Evolutionary conservation across 2,329 filamentous ascomycete species (phyloP).

Genomic region (Lecanicillium sp.): DNA sequence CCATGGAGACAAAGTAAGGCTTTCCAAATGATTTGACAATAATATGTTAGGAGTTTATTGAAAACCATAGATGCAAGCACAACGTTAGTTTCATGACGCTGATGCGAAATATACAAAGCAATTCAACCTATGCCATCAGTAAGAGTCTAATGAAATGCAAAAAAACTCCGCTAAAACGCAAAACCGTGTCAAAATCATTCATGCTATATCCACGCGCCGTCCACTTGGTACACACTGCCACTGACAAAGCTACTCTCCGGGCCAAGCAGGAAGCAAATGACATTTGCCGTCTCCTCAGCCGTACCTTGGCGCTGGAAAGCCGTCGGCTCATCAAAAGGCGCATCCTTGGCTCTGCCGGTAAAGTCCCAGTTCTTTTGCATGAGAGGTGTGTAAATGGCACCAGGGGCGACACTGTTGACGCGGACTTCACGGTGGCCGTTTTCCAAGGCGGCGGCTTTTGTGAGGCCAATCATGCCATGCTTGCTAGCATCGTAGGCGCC

Average conservation of each 20-base stretch:
- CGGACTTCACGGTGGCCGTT: slow-evolving; percentile 32
- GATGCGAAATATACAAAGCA: too few species aligned
- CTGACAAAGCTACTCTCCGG: slow-evolving; percentile 38
- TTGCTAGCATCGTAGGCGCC: slow-evolving; percentile 26
- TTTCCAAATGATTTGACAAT: too few species aligned
- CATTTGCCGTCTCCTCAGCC: slow-evolving; percentile 36
- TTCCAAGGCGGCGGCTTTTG: slow-evolving; percentile 22
- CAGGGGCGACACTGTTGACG: slow-evolving; percentile 36
- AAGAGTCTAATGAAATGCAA: too few species aligned
- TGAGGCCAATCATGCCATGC: slow-evolving; percentile 25
- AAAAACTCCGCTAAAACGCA: background rate
- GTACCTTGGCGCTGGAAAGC: slow-evolving; percentile 35
- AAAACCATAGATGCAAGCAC: too few species aligned
- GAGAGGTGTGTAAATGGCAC: slow-evolving; percentile 38
- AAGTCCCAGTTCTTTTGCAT: slow-evolving; percentile 34
- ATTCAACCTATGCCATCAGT: too few species aligned
- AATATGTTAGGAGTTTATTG: too few species aligned
- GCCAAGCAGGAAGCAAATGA: slow-evolving; percentile 39
- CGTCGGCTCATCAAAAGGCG: slow-evolving; percentile 32
- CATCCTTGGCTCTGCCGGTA: slow-evolving; percentile 21
- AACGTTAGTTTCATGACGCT: too few species aligned
- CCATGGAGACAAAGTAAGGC: too few species aligned
- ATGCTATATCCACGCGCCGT: slow-evolving; percentile 29
- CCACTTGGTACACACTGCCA: slow-evolving; percentile 35
- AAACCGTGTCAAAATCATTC: background rate